Evolutionary conservation across 1,284 basidiomycete species (phyloP), one percentile per base, ranked within the genome.

Genomic region (Amylostereum areolatum): DNA sequence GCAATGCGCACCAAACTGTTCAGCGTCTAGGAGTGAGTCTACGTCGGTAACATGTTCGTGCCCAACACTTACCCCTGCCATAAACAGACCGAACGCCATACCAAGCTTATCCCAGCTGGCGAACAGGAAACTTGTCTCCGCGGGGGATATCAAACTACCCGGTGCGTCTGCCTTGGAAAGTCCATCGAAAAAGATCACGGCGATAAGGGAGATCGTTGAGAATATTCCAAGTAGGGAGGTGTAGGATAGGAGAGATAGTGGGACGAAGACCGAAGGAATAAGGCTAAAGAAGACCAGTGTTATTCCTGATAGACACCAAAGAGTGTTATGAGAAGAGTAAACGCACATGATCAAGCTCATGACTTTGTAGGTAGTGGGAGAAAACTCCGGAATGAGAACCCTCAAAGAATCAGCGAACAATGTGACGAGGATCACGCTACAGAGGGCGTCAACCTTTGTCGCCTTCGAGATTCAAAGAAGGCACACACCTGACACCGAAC

Each of bases 1-100:
- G 9, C 92, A 89, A 65, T 98, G 95, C 1, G 94, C 93, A 4
- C 92, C 86, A 59, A 97, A 96, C 77, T 91, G 57, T 9, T 54
- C 11, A 49, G 33, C 34, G 34, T 35, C n/a, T 9, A 9, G 9
- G 34, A 35, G 34, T 18, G 18, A 18, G 18, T 18, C 18, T 18
- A 35, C n/a, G 8, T 35, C 34, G 34, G 9, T 8, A 35, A 35
- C 34, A 35, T n/a, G n/a, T 35, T 9, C n/a, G 34, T n/a, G 34
- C 18, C 18, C 18, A 36, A 33, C 8, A 66, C 83, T 62, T 62
- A 91, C 89, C 24, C 95, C 94, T n/a, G 92, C 92, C 86, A 98
- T 93, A 63, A 97, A 85, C 49, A 98, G 72, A 2, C 95, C 95
- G 62, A 94, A 88, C 8, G 88, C 80, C 32, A 90, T 60, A 2